phyloP scores from a whole-genome alignment of 257 asterid species.

The Solanum acaule region DNA sequence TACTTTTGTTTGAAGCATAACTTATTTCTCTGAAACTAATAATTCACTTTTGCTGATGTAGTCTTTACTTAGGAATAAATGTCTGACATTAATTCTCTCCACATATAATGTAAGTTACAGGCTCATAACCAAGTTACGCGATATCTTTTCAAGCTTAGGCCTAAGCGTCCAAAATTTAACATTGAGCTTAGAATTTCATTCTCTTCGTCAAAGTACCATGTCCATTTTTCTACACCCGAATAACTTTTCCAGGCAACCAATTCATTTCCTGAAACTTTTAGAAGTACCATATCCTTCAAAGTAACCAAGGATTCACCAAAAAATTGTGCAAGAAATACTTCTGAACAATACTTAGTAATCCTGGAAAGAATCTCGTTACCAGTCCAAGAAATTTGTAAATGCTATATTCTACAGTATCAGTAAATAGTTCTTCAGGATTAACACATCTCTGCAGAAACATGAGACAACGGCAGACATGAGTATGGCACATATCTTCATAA shows the following conservation, averaged over 20 bases:
- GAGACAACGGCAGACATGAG: background rate
- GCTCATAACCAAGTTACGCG: background rate
- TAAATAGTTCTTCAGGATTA: background rate
- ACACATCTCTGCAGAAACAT: background rate
- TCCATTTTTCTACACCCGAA: background rate
- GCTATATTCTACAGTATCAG: background rate
- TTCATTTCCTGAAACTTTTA: background rate
- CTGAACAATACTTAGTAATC: background rate
- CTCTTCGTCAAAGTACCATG: background rate
- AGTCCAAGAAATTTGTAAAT: background rate
- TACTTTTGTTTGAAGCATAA: background rate
- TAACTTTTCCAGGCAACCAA: background rate
- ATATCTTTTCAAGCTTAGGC: background rate
- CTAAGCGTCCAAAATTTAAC: background rate
- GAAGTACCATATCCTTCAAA: background rate
- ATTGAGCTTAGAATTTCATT: background rate
- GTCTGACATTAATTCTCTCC: background rate
- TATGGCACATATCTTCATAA: background rate
- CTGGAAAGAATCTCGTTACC: background rate
- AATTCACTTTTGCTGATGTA: background rate
- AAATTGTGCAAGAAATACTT: background rate
- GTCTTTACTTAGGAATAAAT: background rate
- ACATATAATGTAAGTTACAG: background rate
- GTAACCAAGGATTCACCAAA: background rate
- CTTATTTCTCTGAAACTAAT: background rate